These are phyloP conservation scores for Monosporozyma unispora DNA, from an alignment of 805 yeast species.

Conservation along the genomic window DNA sequence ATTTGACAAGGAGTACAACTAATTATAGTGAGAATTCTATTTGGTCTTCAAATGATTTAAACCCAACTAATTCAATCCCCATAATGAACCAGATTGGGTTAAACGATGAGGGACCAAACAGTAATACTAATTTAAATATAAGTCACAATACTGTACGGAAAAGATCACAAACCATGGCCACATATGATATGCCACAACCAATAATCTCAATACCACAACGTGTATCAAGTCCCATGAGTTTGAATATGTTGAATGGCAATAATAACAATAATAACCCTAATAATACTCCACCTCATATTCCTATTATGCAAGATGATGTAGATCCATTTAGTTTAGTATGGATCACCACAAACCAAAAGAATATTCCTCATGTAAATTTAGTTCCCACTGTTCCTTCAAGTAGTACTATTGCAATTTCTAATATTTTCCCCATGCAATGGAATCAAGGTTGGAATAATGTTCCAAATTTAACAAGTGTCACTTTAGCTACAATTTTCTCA, in stretches of 20 bases:
- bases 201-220: not conserved
- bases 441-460: constrained; percentile 47
- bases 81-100: not conserved
- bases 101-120: not conserved
- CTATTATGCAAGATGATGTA: constrained; percentile 44
- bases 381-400: constrained; percentile 67
- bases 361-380: constrained; percentile 65
- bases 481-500: constrained; percentile 50
- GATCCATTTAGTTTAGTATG: constrained; percentile 50
- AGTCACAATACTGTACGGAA: constrained; percentile 2
- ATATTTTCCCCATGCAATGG: constrained; percentile 38
- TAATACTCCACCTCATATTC: constrained; percentile 3
- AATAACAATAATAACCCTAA: not conserved
- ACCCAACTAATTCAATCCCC: not conserved
- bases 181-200: constrained; percentile 3
- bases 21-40: constrained; percentile 4
- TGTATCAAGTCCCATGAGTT: not conserved
- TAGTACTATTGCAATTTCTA: constrained; percentile 65
- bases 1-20: not conserved
- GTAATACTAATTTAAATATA: not conserved
- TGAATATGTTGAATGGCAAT: not conserved
- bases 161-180: constrained; percentile 12
- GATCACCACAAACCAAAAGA: constrained; percentile 54
- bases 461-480: constrained; percentile 33
- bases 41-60: constrained; percentile 1